A percentile compares a stretch with the other conserved stretches of the same genome.
Conservation (phyloP, 768 basidiomycete genomes). For the Agrocybe praecox region DNA sequence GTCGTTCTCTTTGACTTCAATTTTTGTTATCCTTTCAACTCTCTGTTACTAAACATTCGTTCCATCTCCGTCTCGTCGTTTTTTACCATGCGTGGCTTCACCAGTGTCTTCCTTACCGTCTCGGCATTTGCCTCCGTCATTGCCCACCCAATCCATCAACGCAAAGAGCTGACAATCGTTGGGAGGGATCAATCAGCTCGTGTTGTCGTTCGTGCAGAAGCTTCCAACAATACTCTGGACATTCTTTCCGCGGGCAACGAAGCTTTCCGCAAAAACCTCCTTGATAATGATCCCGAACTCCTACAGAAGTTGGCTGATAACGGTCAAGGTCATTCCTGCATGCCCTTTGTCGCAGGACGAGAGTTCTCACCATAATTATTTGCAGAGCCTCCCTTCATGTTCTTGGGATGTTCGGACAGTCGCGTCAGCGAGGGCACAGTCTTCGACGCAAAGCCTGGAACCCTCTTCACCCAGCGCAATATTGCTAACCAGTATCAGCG, state of each 20-base stretch:
- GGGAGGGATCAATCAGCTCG: constrained; percentile 7
- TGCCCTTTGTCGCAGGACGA: not conserved
- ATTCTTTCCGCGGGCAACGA: constrained; percentile 32
- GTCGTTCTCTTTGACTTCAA: constrained; percentile 5
- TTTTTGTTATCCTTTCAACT: not conserved
- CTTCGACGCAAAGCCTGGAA: constrained; percentile 40
- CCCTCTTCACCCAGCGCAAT: constrained; percentile 39
- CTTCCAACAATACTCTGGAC: constrained; percentile 19
- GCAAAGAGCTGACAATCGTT: constrained; percentile 14
- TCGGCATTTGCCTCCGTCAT: constrained; percentile 2
- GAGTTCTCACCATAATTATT: not conserved
- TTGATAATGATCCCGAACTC: constrained; percentile 25
- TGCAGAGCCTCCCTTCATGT: constrained; percentile 35
- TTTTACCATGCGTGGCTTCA: constrained; percentile 10
- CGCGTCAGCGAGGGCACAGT: constrained; percentile 39
- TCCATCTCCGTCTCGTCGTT: not conserved
- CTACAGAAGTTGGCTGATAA: constrained; percentile 30
- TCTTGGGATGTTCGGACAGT: constrained; percentile 42
- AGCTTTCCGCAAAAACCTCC: constrained; percentile 28
- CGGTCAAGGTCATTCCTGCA: constrained; percentile 30
- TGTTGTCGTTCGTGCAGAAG: not conserved
- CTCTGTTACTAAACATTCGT: not conserved
- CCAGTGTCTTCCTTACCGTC: constrained; percentile 6
- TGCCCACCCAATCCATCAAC: constrained; percentile 15
- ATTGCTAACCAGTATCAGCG: constrained; percentile 42